These are phyloP conservation scores for Diophrys sp. DNA, from an alignment of 73 alveolate species.

Conservation along the genomic window DNA sequence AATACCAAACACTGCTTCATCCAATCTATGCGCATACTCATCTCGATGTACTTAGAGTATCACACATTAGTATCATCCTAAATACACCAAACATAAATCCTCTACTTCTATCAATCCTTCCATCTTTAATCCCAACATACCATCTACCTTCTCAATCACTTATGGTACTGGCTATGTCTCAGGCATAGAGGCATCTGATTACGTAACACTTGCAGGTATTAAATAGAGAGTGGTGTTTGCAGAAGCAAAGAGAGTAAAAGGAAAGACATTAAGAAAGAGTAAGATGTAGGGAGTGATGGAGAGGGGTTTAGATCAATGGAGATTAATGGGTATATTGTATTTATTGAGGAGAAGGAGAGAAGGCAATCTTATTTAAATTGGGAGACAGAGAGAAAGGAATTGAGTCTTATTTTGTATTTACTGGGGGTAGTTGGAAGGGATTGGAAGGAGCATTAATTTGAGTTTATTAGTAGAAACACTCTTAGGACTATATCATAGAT, in stretches of 20 bases:
- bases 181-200: conserved; percentile 47
- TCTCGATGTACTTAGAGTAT: conserved; percentile 30
- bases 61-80: conserved; percentile 44
- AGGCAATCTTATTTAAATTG: neutral
- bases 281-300: conserved; percentile 78
- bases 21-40: conserved; percentile 74
- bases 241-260: conserved; percentile 43
- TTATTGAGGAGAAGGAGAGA: neutral
- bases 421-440: conserved; percentile 52
- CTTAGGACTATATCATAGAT: conserved; percentile 45
- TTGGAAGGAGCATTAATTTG: conserved; percentile 30
- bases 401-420: conserved; percentile 21
- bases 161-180: conserved; percentile 58
- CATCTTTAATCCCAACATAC: conserved; percentile 7
- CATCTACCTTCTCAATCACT: conserved; percentile 43
- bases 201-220: conserved; percentile 31
- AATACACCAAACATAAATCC: conserved; percentile 39
- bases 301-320: conserved; percentile 25
- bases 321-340: too few species aligned
- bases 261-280: conserved; percentile 40
- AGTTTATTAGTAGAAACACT: conserved; percentile 47
- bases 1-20: conserved; percentile 75
- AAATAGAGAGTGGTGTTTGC: conserved; percentile 41
- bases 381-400: neutral
- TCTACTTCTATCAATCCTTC: conserved; percentile 25